Evolutionary conservation across 2,329 filamentous ascomycete species (phyloP), one percentile per base, ranked within the genome.

Genomic region (Trichoderma atrobrunneum): DNA sequence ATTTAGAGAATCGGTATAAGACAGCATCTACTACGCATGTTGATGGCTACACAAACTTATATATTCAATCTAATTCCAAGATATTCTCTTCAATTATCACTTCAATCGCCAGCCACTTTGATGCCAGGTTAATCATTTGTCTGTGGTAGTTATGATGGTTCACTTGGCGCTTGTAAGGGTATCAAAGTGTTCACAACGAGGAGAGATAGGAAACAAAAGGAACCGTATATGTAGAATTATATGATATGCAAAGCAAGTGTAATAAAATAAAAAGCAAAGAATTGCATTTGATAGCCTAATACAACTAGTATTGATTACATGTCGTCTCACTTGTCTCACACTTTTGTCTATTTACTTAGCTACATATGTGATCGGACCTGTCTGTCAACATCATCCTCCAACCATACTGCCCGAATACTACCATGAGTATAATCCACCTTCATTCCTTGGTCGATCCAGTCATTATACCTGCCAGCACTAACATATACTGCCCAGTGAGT

Each of bases 201-300:
- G 3, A 1, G n/a, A 18, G 43, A 7, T 10, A 3, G n/a, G 12
- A 51, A 51, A 6, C n/a, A 51, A 12, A 51, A 51, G 43, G 5
- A 21, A 2, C 43, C n/a, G n/a, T 21, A 6, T 11, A 12, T 21
- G 2, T 12, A 0, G 2, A 21, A 48, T 21, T 2, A 0, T 12
- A 48, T 21, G 10, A 2, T 1, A 48, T 5, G n/a, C n/a, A 21
- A 21, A 51, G 18, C 0, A 1, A 48, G 43, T 11, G 3, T 21
- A 11, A 48, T 1, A 5, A 5, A 48, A 21, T 16, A 48, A n/a
- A 16, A 1, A 10, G 43, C 3, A 21, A 2, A 48, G 21, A 8
- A 48, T 1, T 11, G 7, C n/a, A 39, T 48, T 7, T 5, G 1
- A 48, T 0, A 7, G 6, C 18, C 4, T 21, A 21, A 5, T 1